A percentile compares a stretch with the other conserved stretches of the same genome.
These are phyloP conservation scores for Pythium pyrilobum DNA, from an alignment of 352 stramenopile species.

Conservation along the genomic window DNA sequence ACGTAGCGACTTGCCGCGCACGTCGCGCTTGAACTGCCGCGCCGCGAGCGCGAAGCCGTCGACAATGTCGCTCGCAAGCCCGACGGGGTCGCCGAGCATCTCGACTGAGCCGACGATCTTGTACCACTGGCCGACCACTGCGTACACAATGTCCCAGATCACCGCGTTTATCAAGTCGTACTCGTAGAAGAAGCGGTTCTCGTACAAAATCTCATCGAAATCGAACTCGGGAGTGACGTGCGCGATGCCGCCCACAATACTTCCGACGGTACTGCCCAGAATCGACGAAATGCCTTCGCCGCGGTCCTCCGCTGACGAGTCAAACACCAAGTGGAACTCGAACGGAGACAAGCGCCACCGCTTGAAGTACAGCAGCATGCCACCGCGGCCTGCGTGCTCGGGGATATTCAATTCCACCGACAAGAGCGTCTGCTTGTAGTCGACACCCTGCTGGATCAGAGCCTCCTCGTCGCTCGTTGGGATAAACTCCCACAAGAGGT, in stretches of 20 bases:
- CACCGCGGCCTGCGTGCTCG: conserved; percentile 34
- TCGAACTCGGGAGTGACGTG: conserved; percentile 80
- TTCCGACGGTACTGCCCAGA: conserved; percentile 75
- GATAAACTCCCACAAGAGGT: conserved; percentile 73
- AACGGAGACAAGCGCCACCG: conserved; percentile 62
- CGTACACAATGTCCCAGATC: conserved; percentile 63
- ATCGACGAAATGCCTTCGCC: conserved; percentile 78
- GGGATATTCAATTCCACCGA: conserved; percentile 44
- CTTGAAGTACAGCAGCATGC: conserved; percentile 83
- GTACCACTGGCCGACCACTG: conserved; percentile 82
- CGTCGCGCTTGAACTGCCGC: conserved; percentile 77
- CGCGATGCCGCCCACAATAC: conserved; percentile 84
- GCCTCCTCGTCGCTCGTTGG: conserved; percentile 62
- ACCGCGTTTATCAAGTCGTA: conserved; percentile 80
- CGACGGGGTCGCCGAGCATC: conserved; percentile 77
- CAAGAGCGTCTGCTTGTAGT: conserved; percentile 58
- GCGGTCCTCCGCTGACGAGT: conserved; percentile 72
- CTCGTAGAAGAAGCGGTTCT: conserved; percentile 82
- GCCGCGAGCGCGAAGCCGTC: conserved; percentile 77
- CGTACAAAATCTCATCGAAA: conserved; percentile 66
- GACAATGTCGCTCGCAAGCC: conserved; percentile 79
- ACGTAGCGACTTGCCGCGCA: conserved; percentile 65
- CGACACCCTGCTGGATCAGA: conserved; percentile 48
- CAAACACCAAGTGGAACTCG: conserved; percentile 79
- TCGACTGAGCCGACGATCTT: conserved; percentile 87